Percentiles rank a stretch among this genome's conserved stretches.
Evolutionary conservation across 306 rosid genomes (phyloP).

Genomic region (Lathyrus oleraceus): DNA sequence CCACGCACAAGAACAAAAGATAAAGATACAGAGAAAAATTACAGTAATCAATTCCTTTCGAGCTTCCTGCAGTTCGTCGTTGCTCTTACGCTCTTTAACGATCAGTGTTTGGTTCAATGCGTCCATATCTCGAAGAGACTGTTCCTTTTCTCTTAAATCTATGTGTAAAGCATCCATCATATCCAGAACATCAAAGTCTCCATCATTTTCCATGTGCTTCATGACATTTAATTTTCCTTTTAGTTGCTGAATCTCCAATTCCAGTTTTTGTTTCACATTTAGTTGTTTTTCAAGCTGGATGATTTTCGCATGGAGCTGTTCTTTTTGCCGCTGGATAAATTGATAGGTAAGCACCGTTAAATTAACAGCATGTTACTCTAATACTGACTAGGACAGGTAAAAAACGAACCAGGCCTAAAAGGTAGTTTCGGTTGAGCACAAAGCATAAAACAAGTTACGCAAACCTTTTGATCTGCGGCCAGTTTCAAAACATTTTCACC

Average conservation of each 20-base stretch:
- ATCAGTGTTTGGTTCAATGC: constrained; percentile 74
- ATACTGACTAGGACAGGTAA: constrained; percentile 15
- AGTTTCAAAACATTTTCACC: constrained; percentile 75
- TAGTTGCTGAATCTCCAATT: constrained; percentile 85
- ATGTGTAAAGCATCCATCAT: constrained; percentile 63
- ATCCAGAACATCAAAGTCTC: constrained; percentile 73
- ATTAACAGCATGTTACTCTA: constrained; percentile 34
- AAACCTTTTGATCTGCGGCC: constrained; percentile 95
- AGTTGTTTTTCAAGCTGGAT: constrained; percentile 73
- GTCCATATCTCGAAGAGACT: constrained; percentile 63
- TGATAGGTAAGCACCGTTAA: constrained; percentile 36
- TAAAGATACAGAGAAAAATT: constrained; percentile 7
- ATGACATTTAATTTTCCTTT: constrained; percentile 78
- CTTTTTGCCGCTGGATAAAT: constrained; percentile 82
- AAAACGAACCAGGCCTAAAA: background rate
- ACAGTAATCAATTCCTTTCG: constrained; percentile 79
- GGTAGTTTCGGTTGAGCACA: background rate
- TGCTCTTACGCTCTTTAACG: constrained; percentile 82
- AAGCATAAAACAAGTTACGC: constrained; percentile 38
- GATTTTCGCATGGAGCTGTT: constrained; percentile 76
- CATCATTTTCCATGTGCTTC: constrained; percentile 80
- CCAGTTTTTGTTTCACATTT: constrained; percentile 81
- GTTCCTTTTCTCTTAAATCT: constrained; percentile 82
- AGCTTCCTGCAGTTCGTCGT: constrained; percentile 94
- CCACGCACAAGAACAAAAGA: background rate